These are phyloP conservation scores for Stenogyne calaminthoides DNA, from an alignment of 305 asterid genomes.

Conservation along the genomic window DNA sequence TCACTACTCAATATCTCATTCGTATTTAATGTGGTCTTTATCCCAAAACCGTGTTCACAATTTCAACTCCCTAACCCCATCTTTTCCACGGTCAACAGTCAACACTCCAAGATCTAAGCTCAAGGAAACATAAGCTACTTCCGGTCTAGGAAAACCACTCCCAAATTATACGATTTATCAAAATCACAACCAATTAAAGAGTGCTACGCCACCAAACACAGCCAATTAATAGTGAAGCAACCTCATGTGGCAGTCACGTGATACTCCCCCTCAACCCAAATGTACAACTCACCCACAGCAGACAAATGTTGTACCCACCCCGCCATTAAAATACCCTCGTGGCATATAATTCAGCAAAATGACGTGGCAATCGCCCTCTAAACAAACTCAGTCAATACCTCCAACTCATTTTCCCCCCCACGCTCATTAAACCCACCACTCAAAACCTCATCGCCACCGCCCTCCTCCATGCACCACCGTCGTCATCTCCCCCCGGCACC, in stretches of 20 bases:
- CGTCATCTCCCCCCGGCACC: conserved; percentile 39
- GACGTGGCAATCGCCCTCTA: conserved; percentile 45
- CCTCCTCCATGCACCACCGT: conserved; percentile 49
- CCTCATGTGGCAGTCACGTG: conserved; percentile 29
- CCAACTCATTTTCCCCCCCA: conserved; percentile 21
- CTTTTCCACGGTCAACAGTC: conserved; percentile 7
- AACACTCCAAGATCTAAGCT: conserved; percentile 13
- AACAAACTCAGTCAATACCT: conserved; percentile 37
- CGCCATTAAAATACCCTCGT: conserved; percentile 29
- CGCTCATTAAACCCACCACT: conserved; percentile 29
- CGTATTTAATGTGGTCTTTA: not conserved
- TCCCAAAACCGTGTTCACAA: not conserved
- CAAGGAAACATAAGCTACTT: not conserved
- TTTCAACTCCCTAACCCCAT: not conserved
- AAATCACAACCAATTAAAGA: not conserved
- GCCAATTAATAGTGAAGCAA: not conserved
- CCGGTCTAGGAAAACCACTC: not conserved
- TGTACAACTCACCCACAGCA: conserved; percentile 33
- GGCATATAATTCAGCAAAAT: conserved; percentile 46
- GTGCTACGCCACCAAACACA: not conserved
- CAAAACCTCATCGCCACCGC: conserved; percentile 12
- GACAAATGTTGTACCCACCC: conserved; percentile 28
- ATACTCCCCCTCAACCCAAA: conserved; percentile 26
- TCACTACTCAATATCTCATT: too few relatives aligned
- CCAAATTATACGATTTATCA: not conserved